Percentiles rank a stretch among this genome's conserved stretches.
phyloP scores from a whole-genome alignment of 192 early-diverging fungal species.

The Oehlia diaphana region DNA sequence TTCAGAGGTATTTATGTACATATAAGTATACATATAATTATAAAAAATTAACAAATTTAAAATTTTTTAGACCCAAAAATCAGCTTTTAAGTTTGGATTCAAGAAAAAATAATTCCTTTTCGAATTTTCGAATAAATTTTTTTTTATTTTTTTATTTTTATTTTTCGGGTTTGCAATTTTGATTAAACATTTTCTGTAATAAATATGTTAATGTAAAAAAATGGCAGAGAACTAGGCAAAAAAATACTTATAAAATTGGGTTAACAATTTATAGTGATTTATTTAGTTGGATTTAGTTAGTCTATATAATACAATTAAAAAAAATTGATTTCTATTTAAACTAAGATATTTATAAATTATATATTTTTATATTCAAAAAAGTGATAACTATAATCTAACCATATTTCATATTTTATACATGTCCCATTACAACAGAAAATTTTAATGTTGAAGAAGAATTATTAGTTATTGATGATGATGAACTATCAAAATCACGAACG shows the following conservation, averaged over 20 bases:
- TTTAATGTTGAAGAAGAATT: slow-evolving; percentile 26
- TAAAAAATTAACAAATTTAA: neutral
- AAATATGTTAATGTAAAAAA: too few relatives aligned
- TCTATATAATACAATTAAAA: too few relatives aligned
- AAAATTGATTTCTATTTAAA: too few relatives aligned
- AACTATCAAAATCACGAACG: slow-evolving; percentile 23
- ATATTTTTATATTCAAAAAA: too few relatives aligned
- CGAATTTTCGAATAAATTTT: neutral
- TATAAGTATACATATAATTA: neutral
- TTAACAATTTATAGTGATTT: too few relatives aligned
- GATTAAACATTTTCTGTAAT: neutral
- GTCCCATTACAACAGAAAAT: slow-evolving; percentile 32
- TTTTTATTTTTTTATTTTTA: neutral
- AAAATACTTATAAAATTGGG: too few relatives aligned
- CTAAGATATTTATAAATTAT: too few relatives aligned
- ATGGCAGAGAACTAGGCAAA: too few relatives aligned
- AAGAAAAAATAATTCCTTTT: neutral
- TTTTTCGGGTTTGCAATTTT: neutral
- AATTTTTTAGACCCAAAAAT: neutral
- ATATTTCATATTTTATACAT: slow-evolving; percentile 13
- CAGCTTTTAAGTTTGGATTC: neutral
- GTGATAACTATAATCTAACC: too few relatives aligned
- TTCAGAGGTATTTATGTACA: neutral
- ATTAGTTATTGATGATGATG: neutral
- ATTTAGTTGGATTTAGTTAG: too few relatives aligned